These are phyloP conservation scores for Amaranthus hypochondriacus DNA, from an alignment of 148 eudicot genomes.

Conservation along the genomic window DNA sequence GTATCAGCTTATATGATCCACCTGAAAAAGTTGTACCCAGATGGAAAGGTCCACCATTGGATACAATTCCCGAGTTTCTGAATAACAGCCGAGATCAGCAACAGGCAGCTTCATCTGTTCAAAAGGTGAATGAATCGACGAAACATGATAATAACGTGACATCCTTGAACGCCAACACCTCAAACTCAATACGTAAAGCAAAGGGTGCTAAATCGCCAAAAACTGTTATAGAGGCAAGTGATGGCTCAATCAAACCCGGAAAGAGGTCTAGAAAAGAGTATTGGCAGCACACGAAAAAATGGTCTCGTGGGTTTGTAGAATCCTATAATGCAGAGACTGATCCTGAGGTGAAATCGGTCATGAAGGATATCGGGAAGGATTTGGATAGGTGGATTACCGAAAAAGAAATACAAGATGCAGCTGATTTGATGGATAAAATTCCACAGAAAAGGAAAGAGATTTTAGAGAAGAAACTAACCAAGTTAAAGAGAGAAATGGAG, in stretches of 20 bases:
- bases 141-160: conserved; percentile 13
- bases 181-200: conserved; percentile 19
- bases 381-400: conserved; percentile 91
- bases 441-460: conserved; percentile 48
- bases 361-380: conserved; percentile 92
- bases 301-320: conserved; percentile 79
- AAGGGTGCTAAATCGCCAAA: conserved; percentile 36
- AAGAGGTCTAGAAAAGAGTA: conserved; percentile 77
- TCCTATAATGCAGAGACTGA: conserved; percentile 74
- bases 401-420: conserved; percentile 73
- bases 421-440: conserved; percentile 55
- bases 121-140: conserved; percentile 32
- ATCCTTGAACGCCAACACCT: conserved; percentile 23
- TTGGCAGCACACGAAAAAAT: conserved; percentile 94
- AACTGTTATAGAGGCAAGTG: conserved; percentile 73
- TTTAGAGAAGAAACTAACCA: conserved; percentile 62
- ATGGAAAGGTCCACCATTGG: conserved; percentile 88
- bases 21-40: conserved; percentile 83
- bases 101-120: conserved; percentile 26
- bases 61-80: conserved; percentile 49
- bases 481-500: conserved; percentile 89
- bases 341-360: conserved; percentile 67
- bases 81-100: conserved; percentile 29
- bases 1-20: conserved; percentile 85
- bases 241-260: conserved; percentile 76